These are phyloP conservation scores for Populus davidiana DNA, from an alignment of 345 rosid genomes.

Conservation along the genomic window DNA sequence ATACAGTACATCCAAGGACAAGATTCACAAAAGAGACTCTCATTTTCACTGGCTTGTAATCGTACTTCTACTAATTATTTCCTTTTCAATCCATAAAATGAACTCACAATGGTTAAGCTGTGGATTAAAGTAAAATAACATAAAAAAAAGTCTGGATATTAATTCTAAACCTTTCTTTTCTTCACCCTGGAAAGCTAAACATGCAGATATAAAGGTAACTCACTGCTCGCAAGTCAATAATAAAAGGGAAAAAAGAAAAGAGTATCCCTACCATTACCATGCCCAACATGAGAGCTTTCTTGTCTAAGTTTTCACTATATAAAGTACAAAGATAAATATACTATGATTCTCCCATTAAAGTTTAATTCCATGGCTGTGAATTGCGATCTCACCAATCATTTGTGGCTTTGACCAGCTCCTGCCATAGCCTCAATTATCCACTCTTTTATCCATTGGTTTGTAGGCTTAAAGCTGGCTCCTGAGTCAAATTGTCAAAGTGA, in stretches of 20 bases:
- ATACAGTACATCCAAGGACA: not conserved
- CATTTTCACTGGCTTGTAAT: not conserved
- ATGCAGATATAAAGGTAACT: not conserved
- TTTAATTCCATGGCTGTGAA: not conserved
- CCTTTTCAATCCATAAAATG: no score
- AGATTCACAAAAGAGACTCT: no score
- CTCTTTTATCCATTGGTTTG: not conserved
- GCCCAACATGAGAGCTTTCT: not conserved
- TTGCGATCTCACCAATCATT: conserved; percentile 20
- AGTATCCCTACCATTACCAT: not conserved
- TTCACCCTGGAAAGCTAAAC: not conserved
- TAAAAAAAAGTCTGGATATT: not conserved
- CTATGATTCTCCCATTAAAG: not conserved
- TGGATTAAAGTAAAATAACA: not conserved
- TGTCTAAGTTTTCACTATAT: not conserved
- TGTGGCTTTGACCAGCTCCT: conserved; percentile 11
- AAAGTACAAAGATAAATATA: not conserved
- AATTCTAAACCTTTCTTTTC: not conserved
- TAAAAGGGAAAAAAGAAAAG: not conserved
- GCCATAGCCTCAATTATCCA: conserved; percentile 1
- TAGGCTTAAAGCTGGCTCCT: not conserved
- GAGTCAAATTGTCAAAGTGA: conserved; percentile 10
- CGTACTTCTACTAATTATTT: not conserved
- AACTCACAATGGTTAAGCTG: not conserved
- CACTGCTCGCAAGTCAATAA: not conserved